phyloP scores from a whole-genome alignment of 805 yeast species.

The Lachancea lanzarotensis region DNA sequence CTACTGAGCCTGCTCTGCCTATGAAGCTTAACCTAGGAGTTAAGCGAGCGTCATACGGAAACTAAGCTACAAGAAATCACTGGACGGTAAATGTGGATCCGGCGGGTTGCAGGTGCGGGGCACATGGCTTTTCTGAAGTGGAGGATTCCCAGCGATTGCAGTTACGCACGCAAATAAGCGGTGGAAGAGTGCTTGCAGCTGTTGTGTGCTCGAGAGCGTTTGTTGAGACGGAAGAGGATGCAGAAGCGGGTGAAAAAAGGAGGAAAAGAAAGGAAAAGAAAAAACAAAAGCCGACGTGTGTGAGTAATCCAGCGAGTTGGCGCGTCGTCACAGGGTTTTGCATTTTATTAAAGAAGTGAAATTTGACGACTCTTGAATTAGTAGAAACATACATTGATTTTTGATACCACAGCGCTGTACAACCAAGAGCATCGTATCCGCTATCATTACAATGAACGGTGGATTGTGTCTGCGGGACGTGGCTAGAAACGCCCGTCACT shows the following conservation, averaged over 20 bases:
- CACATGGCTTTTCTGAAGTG: too few relatives aligned
- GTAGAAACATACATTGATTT: too few relatives aligned
- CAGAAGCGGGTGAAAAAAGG: background rate
- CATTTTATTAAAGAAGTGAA: background rate
- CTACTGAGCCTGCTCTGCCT: too few relatives aligned
- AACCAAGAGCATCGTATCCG: background rate
- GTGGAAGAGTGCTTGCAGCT: background rate
- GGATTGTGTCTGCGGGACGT: background rate
- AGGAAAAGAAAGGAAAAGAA: background rate
- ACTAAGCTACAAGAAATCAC: background rate
- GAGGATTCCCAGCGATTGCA: too few relatives aligned
- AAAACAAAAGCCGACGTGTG: background rate
- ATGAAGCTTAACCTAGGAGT: too few relatives aligned
- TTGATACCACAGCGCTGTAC: too few relatives aligned
- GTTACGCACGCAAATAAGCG: background rate
- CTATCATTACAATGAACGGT: background rate
- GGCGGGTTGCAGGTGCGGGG: too few relatives aligned
- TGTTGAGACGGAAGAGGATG: too few relatives aligned
- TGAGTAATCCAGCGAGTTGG: background rate
- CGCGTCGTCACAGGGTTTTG: background rate
- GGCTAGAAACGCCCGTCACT: conserved; percentile 2
- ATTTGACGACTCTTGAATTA: background rate
- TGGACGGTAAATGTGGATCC: too few relatives aligned
- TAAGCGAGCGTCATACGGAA: background rate
- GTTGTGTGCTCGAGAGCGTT: background rate